Evolutionary conservation across 768 basidiomycete species (phyloP).

Genomic region (Lentinula lateritia): DNA sequence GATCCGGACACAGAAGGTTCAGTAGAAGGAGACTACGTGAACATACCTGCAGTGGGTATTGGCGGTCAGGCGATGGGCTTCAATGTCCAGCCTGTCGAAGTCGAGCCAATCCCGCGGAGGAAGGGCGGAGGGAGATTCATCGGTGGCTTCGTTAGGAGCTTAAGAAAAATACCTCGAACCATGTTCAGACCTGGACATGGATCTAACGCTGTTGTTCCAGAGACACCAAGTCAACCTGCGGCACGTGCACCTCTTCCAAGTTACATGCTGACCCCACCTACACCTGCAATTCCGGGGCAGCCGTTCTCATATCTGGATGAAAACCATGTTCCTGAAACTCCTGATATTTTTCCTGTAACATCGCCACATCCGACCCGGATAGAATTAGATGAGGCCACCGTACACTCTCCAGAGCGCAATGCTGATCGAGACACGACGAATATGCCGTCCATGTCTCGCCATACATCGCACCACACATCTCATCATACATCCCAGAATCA

Average conservation of each 20-base stretch:
- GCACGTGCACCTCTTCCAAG: neutral
- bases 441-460: neutral
- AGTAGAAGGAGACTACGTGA: neutral
- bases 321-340: neutral
- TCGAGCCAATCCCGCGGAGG: neutral
- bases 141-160: neutral
- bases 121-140: neutral
- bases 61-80: neutral
- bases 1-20: neutral
- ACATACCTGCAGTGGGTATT: neutral
- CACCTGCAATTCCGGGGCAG: neutral
- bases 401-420: neutral
- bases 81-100: neutral
- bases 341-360: neutral
- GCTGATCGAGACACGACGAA: neutral
- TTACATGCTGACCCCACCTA: constrained; percentile 2
- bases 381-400: neutral
- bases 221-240: neutral
- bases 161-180: neutral
- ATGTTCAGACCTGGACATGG: neutral
- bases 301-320: neutral
- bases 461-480: neutral
- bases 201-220: neutral
- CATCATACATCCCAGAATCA: neutral
- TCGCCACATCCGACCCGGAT: constrained; percentile 3